Conservation (phyloP, 2,329 filamentous ascomycete species). For the Botrytis fabae region DNA sequence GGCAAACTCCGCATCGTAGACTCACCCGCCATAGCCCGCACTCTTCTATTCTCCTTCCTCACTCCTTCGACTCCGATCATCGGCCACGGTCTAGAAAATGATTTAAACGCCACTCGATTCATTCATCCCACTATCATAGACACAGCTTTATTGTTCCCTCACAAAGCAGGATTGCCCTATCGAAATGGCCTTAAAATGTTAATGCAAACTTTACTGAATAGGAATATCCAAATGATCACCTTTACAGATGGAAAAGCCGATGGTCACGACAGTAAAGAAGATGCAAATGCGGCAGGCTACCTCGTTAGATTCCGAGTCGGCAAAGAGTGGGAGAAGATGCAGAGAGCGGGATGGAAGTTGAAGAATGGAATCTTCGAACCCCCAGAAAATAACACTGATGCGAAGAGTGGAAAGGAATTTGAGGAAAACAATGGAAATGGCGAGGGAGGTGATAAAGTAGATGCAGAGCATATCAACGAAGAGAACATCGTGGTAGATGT, state of each 20-base stretch:
- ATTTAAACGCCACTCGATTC: conserved; percentile 79
- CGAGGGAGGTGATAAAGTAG: not conserved
- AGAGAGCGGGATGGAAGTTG: conserved; percentile 66
- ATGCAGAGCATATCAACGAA: not conserved
- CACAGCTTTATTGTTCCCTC: conserved; percentile 81
- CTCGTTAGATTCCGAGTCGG: conserved; percentile 71
- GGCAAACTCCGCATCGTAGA: conserved; percentile 68
- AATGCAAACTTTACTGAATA: conserved; percentile 66
- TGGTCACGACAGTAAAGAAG: conserved; percentile 91
- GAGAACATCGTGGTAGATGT: not conserved
- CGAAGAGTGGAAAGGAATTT: not conserved
- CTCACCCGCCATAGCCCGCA: conserved; percentile 72
- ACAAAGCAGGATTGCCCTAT: conserved; percentile 72
- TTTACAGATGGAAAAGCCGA: conserved; percentile 46
- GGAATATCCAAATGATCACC: conserved; percentile 73
- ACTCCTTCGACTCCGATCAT: conserved; percentile 79
- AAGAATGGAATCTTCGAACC: conserved; percentile 45
- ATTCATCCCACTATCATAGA: conserved; percentile 85
- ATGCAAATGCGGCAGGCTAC: conserved; percentile 86
- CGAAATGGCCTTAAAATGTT: conserved; percentile 77
- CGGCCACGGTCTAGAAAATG: conserved; percentile 93
- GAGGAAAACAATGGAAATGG: not conserved
- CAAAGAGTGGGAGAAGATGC: conserved; percentile 68
- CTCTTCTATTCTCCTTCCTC: conserved; percentile 74
- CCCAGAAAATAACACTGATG: not conserved